Conservation (phyloP, 1,284 basidiomycete genomes). For the Pholiota adiposa region DNA sequence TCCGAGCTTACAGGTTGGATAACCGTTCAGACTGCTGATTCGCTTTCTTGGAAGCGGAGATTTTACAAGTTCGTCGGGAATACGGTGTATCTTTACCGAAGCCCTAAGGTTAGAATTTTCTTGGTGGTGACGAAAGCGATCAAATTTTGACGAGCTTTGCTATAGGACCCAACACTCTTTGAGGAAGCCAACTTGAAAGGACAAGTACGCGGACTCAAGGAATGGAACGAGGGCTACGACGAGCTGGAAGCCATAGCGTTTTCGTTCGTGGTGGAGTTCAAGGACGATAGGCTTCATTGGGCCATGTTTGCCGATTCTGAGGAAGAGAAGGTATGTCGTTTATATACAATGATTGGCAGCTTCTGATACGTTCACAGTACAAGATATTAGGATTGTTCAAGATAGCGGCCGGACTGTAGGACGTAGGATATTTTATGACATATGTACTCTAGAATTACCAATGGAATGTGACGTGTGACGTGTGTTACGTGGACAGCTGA, state of each 20-base stretch:
- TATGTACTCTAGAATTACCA: not conserved
- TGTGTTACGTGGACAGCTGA: not conserved
- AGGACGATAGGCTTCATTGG: conserved; percentile 52
- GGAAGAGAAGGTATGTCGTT: conserved; percentile 62
- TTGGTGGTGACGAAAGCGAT: not conserved
- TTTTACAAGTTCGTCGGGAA: conserved; percentile 63
- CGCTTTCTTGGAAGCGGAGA: conserved; percentile 66
- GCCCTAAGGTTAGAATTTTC: conserved; percentile 47
- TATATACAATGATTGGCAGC: not conserved
- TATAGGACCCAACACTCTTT: conserved; percentile 53
- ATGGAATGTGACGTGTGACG: conserved; percentile 3
- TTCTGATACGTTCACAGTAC: conserved; percentile 31
- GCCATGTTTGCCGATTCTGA: conserved; percentile 68
- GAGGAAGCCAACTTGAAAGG: conserved; percentile 55
- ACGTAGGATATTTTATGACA: not conserved
- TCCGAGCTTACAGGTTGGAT: conserved; percentile 64
- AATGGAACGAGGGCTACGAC: conserved; percentile 76
- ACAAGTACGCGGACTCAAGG: conserved; percentile 51
- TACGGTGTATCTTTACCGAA: conserved; percentile 56
- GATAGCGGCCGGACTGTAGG: conserved; percentile 43
- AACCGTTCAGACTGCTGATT: conserved; percentile 62
- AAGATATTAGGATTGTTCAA: conserved; percentile 48
- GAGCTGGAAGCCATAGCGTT: conserved; percentile 71
- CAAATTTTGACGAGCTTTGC: conserved; percentile 4
- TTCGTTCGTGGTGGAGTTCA: conserved; percentile 71